Evolutionary conservation across 1,284 basidiomycete species (phyloP).

Genomic region (Leccinum variabile): DNA sequence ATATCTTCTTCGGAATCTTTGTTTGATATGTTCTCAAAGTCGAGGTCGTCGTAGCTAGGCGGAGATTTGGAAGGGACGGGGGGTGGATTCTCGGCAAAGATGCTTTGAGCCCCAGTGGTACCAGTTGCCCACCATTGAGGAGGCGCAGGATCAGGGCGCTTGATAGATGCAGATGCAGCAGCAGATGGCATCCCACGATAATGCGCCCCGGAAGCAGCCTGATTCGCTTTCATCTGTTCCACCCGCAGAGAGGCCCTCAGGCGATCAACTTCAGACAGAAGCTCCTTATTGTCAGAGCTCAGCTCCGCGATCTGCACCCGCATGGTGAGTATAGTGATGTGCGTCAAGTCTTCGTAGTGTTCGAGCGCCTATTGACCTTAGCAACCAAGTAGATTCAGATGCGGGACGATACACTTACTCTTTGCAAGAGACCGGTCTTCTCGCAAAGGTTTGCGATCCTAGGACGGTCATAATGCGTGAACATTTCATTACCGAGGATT

Average conservation of each 20-base stretch:
- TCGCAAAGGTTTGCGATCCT: conserved; percentile 98
- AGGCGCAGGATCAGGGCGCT: neutral
- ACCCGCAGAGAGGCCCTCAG: conserved; percentile 29
- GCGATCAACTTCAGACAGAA: conserved; percentile 35
- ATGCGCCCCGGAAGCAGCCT: neutral
- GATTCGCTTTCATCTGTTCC: conserved; percentile 16
- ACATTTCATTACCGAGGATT: conserved; percentile 99
- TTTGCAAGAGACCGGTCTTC: conserved; percentile 94
- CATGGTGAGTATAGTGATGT: conserved; percentile 70
- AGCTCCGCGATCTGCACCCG: conserved; percentile 43
- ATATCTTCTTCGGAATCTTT: conserved; percentile 9
- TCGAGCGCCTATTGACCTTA: conserved; percentile 78
- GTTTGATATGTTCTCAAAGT: conserved; percentile 1
- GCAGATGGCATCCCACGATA: neutral
- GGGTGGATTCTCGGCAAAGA: conserved; percentile 33
- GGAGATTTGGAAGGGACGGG: conserved; percentile 18
- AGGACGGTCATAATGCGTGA: conserved; percentile 94
- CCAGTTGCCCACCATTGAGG: neutral
- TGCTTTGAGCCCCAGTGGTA: conserved; percentile 21
- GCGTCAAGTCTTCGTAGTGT: conserved; percentile 95
- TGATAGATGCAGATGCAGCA: neutral
- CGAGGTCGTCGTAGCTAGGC: conserved; percentile 15
- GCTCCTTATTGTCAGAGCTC: conserved; percentile 33
- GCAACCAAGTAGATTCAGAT: conserved; percentile 3
- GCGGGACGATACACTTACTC: conserved; percentile 49